phyloP scores from a whole-genome alignment of 2,329 filamentous ascomycete species.

The Conoideocrella luteorostrata region DNA sequence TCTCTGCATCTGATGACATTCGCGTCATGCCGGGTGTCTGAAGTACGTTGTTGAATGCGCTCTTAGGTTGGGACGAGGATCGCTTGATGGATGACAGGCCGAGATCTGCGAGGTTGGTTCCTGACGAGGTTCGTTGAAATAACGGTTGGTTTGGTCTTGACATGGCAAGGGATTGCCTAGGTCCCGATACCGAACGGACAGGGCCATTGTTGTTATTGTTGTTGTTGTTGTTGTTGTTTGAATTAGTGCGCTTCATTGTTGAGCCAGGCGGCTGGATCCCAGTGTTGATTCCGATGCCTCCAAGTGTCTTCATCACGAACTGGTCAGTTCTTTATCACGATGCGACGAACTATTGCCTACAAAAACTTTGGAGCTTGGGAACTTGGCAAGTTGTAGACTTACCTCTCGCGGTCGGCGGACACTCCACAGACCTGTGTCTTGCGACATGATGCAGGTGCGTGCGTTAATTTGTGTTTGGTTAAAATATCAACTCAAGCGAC shows the following conservation, averaged over 20 bases:
- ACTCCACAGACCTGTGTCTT: conserved; percentile 83
- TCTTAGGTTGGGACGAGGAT: conserved; percentile 71
- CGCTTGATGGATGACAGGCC: conserved; percentile 81
- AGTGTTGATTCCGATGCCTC: conserved; percentile 74
- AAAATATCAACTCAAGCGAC: no score
- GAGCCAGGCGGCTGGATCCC: conserved; percentile 86
- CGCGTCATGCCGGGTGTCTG: conserved; percentile 49
- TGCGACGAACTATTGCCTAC: conserved; percentile 12
- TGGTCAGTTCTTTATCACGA: conserved; percentile 2
- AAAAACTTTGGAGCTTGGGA: background rate
- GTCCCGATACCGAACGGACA: conserved; percentile 74
- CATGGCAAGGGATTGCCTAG: conserved; percentile 78
- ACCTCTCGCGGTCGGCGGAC: conserved; percentile 89
- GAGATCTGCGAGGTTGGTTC: conserved; percentile 70
- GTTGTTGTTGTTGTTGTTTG: no score
- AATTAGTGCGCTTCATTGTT: conserved; percentile 87
- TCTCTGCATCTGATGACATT: conserved; percentile 47
- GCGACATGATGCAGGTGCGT: conserved; percentile 57
- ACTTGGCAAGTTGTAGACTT: conserved; percentile 26
- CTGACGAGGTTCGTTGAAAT: conserved; percentile 79
- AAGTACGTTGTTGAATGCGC: conserved; percentile 24
- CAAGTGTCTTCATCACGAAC: conserved; percentile 61
- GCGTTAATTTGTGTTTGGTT: background rate
- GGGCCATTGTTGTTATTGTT: conserved; percentile 72
- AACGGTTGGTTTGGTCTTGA: conserved; percentile 78